Conservation (phyloP, 805 yeast genomes). For the Barnettozyma sp. region DNA sequence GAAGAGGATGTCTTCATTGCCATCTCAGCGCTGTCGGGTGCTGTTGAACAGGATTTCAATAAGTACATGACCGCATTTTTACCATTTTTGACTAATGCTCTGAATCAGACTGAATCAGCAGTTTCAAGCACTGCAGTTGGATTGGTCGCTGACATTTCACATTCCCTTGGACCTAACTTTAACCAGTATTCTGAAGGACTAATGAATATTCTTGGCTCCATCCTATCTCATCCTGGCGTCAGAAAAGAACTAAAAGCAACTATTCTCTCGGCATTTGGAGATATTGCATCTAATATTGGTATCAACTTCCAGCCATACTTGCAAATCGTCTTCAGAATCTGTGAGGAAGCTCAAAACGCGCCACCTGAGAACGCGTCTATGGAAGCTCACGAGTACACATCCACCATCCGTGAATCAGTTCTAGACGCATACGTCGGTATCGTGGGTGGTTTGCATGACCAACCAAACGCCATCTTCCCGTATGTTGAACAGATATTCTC, state of each 20-base stretch:
- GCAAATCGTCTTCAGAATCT: conserved; percentile 71
- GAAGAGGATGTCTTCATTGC: conserved; percentile 95
- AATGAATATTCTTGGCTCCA: conserved; percentile 76
- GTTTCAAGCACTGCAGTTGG: conserved; percentile 90
- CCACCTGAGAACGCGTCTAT: conserved; percentile 60
- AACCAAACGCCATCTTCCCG: conserved; percentile 57
- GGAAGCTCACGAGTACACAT: conserved; percentile 73
- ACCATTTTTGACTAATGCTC: conserved; percentile 74
- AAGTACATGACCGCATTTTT: conserved; percentile 76
- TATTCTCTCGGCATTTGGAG: conserved; percentile 90
- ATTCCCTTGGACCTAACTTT: conserved; percentile 71
- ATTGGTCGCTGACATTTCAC: conserved; percentile 87
- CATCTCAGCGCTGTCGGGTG: conserved; percentile 80
- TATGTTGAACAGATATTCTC: conserved; percentile 65
- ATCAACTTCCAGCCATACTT: conserved; percentile 67
- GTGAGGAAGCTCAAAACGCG: conserved; percentile 55
- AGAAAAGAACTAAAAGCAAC: conserved; percentile 81
- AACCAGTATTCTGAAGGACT: conserved; percentile 71
- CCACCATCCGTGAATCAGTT: conserved; percentile 75
- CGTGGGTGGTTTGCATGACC: conserved; percentile 76
- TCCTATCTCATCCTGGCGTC: conserved; percentile 58
- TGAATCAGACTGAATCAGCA: conserved; percentile 76
- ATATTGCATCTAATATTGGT: conserved; percentile 86
- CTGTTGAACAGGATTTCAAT: conserved; percentile 63
- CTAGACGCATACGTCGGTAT: conserved; percentile 94